Conservation (phyloP, 1,284 basidiomycete species). For the Grifola frondosa region DNA sequence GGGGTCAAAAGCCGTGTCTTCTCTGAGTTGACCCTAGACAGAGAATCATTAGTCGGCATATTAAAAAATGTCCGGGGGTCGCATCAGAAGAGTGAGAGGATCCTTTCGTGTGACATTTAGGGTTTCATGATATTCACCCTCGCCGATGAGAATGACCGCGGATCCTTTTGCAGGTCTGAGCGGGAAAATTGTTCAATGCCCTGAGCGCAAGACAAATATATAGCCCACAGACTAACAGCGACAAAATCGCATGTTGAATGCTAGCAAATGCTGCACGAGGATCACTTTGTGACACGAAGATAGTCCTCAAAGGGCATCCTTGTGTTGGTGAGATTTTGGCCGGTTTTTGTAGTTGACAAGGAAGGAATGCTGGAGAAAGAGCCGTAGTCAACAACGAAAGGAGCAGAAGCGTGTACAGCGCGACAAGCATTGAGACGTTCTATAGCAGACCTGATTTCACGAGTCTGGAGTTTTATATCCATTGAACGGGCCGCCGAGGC, state of each 20-base stretch:
- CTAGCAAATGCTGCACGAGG: slow-evolving; percentile 43
- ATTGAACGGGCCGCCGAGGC: slow-evolving; percentile 7
- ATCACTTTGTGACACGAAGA: slow-evolving; percentile 56
- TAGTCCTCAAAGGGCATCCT: slow-evolving; percentile 55
- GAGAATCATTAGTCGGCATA: not conserved
- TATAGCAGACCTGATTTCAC: not conserved
- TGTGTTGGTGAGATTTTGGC: slow-evolving; percentile 38
- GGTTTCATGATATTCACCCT: slow-evolving; percentile 62
- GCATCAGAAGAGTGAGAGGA: slow-evolving; percentile 56
- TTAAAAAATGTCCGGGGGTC: not conserved
- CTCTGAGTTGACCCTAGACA: slow-evolving; percentile 51
- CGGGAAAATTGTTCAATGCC: not conserved
- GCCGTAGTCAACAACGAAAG: slow-evolving; percentile 12
- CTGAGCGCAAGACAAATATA: not conserved
- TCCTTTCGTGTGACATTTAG: slow-evolving; percentile 54
- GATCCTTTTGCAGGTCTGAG: slow-evolving; percentile 40
- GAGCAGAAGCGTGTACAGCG: not conserved
- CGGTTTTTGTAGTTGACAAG: slow-evolving; percentile 54
- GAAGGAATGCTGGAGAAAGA: slow-evolving; percentile 45
- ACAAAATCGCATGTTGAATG: slow-evolving; percentile 53
- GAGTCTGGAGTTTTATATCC: not conserved
- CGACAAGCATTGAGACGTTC: not conserved
- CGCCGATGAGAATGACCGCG: slow-evolving; percentile 55
- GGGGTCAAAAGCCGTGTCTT: slow-evolving; percentile 31
- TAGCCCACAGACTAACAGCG: slow-evolving; percentile 41